Evolutionary conservation across 2,329 filamentous ascomycete species (phyloP), one percentile per base, ranked within the genome.

Genomic region (Kalmusia sp.): DNA sequence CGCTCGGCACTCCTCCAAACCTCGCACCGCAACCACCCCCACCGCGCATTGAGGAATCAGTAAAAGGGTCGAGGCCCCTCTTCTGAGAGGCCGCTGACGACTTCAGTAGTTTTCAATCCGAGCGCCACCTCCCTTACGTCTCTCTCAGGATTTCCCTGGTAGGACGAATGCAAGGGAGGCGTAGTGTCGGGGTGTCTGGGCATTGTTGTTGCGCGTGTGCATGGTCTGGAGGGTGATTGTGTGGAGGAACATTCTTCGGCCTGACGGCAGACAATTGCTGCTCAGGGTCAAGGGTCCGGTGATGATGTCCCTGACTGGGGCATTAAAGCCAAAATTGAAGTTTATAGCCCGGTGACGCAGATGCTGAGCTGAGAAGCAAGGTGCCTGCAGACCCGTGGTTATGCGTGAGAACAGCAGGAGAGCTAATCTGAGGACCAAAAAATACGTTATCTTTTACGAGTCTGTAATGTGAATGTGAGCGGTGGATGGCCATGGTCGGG

Each of bases 41-140:
- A 33, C 54, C 55, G 59, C 57, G 59, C 59, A 46, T 48, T 50
- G 59, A 54, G 55, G 59, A 64, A 17, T 54, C 40, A 49, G 57
- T 61, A 61, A 61, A 62, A 59, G 54, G 45, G 49, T 62, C 41
- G 61, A 64, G 55, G 61, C 57, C 39, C 57, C 51, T 21, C 25
- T n/a, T 11, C 24, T 25, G 45, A 24, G 49, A 19, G 21, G 61
- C 57, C 58, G 46, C 31, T 62, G 59, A 58, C 43, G 37, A 44
- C 41, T 22, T 19, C 21, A 44, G 59, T 64, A 64, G 61, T 64
- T 64, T 64, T 64, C 61, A 64, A 64, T 64, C 61, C 50, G 57
- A 64, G 61, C 61, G 61, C 48, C 50, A 34, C 24, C 35, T 54
- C n/a, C n/a, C n/a, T n/a, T n/a, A n/a, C n/a, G n/a, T n/a, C n/a